phyloP scores from a whole-genome alignment of 83 land plant genomes.

The Picea mariana region DNA sequence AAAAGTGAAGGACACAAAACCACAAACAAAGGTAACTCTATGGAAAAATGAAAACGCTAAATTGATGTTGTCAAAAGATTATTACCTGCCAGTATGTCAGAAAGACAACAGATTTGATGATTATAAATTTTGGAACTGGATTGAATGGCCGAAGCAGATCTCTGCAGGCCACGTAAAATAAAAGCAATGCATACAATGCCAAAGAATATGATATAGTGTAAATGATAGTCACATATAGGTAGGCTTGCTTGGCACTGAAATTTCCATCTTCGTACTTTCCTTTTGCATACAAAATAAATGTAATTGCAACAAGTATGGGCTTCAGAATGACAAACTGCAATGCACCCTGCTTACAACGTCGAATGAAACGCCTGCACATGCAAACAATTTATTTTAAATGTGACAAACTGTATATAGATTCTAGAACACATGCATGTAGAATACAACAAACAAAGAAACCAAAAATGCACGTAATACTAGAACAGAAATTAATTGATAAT shows the following conservation, averaged over 20 bases:
- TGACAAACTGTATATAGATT: neutral
- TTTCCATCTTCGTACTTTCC: constrained; percentile 91
- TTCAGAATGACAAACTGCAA: constrained; percentile 96
- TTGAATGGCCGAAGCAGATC: constrained; percentile 93
- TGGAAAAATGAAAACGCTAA: neutral
- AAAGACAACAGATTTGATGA: constrained; percentile 97
- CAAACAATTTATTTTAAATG: neutral
- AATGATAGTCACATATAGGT: constrained; percentile 85
- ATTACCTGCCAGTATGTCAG: constrained; percentile 99
- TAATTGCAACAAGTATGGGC: constrained; percentile 82
- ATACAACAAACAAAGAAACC: neutral
- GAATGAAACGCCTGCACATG: constrained; percentile 81
- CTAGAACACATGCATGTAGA: neutral
- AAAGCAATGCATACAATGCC: constrained; percentile 84
- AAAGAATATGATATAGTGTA: constrained; percentile 88
- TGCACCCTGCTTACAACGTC: constrained; percentile 93
- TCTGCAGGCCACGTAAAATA: constrained; percentile 93
- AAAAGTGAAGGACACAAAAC: constrained; percentile 3
- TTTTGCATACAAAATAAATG: constrained; percentile 78
- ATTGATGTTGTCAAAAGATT: neutral
- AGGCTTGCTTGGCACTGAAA: constrained; percentile 77
- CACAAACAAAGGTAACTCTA: neutral
- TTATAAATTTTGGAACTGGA: constrained; percentile 94
- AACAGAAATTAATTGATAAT: neutral
- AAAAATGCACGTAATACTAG: neutral